Base-by-base conservation (phyloP, 1,139 yeast species). In the Hyphopichia pseudoburtonii region DNA sequence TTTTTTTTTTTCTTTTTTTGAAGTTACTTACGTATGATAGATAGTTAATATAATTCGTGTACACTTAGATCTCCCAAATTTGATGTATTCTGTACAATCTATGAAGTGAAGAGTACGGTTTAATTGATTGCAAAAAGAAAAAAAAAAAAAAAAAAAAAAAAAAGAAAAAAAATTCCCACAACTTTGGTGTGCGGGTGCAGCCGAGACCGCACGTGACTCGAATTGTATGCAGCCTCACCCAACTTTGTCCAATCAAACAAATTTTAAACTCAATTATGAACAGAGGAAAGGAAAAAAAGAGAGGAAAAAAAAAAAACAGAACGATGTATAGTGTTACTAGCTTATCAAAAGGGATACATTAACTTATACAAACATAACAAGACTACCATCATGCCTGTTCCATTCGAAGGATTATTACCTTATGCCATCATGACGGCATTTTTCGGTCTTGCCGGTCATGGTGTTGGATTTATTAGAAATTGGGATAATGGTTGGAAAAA, bases 401-500 rank as follows among this genome's bases (percentile, higher is more conserved):
- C 77, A 50, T 71, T 71, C 45, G 77, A 71, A 60, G 77, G 76
- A 41, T 69, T 71, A 47, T 57, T 71, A 46, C 77, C 77, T 34
- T 71, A 66, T 43, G 70, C 74, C 38, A 64, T 71, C 45, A 71
- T 71, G 77, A 58, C 72, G 34, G 76, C 66, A 19, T 71, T 71
- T 52, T 71, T 65, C 43, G 76, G 73, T n/a, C 46, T 71, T 29
- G 76, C 77, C 27, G 77, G 77, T 36, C 73, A 69, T 50, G 77
- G 76, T 40, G 69, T 59, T 22, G 73, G 70, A 25, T 66, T 59
- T 47, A 54, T 71, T 42, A 66, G 76, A 61, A 70, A 71, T 58
- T 71, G 76, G 76, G 76, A 71, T 47, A 71, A 70, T 54, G 77
- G 77, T 17, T 71, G 76, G 76, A 71, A 71, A 48, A 68, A 69